Conservation (phyloP, 225 moss, liverwort and hornwort species). For the Pleurozium schreberi region DNA sequence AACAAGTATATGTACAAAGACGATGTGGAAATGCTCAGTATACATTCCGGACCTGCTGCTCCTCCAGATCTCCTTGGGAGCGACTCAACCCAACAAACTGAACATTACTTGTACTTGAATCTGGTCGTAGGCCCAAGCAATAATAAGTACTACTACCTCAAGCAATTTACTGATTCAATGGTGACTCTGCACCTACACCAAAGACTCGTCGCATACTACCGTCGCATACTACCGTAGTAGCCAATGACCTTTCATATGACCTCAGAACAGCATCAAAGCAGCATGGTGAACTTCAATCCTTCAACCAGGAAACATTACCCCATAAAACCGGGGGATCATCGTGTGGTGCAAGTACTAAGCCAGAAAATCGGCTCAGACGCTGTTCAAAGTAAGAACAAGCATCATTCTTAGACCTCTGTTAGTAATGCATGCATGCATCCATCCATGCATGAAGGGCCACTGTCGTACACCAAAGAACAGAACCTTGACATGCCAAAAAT, state of each 20-base stretch:
- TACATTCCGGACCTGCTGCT: constrained; percentile 27
- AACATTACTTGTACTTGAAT: constrained; percentile 18
- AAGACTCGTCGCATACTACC: constrained; percentile 9
- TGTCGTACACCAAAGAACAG: constrained; percentile 11
- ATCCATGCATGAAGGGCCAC: constrained; percentile 6
- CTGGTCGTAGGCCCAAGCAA: constrained; percentile 22
- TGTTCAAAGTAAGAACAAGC: constrained; percentile 5
- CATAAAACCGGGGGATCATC: constrained; percentile 7
- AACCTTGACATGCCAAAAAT: constrained; percentile 21
- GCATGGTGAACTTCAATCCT: constrained; percentile 5
- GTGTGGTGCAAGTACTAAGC: constrained; percentile 5
- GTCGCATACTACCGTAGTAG: constrained; percentile 11
- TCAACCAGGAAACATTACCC: constrained; percentile 10
- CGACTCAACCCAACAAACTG: constrained; percentile 30
- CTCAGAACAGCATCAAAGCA: constrained; percentile 13
- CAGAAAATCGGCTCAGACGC: constrained; percentile 2
- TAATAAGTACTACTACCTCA: constrained; percentile 28
- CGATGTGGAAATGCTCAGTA: constrained; percentile 26
- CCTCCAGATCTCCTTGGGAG: constrained; percentile 17
- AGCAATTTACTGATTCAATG: constrained; percentile 21
- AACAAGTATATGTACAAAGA: constrained; percentile 41
- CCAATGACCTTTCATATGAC: constrained; percentile 16
- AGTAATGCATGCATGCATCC: constrained; percentile 9
- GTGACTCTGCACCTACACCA: constrained; percentile 32
- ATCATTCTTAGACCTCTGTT: neutral